Percentiles rank a stretch among this genome's conserved stretches.
These are phyloP conservation scores for Cryptosporidium xiaoi DNA, from an alignment of 169 alveolate genomes.

Conservation along the genomic window DNA sequence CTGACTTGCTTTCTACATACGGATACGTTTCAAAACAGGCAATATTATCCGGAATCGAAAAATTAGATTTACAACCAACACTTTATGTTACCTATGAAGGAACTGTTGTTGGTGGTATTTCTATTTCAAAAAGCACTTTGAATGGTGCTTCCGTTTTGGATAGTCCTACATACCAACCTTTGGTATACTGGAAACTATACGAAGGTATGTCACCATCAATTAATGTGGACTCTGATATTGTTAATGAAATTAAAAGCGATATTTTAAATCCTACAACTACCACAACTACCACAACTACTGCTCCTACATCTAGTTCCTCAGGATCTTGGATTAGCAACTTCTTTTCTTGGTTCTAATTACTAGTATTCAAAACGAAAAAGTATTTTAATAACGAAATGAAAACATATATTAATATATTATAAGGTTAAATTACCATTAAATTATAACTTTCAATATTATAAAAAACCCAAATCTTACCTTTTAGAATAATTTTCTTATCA, in stretches of 20 bases:
- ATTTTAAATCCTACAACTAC: slow-evolving; percentile 25
- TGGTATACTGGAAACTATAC: slow-evolving; percentile 25
- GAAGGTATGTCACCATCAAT: slow-evolving; percentile 41
- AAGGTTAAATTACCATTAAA: too few relatives aligned
- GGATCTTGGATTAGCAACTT: slow-evolving; percentile 26
- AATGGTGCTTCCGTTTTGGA: slow-evolving; percentile 39
- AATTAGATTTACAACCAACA: slow-evolving; percentile 8
- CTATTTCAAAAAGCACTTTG: background rate
- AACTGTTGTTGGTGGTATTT: slow-evolving; percentile 1
- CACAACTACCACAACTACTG: slow-evolving; percentile 23
- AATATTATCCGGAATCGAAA: slow-evolving; percentile 20
- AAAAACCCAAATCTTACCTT: too few relatives aligned
- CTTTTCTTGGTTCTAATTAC: slow-evolving; percentile 46
- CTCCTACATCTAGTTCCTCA: slow-evolving; percentile 8
- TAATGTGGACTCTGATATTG: background rate
- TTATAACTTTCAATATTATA: too few relatives aligned
- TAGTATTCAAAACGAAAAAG: background rate
- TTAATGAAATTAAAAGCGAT: background rate
- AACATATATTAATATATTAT: background rate
- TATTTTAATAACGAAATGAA: background rate
- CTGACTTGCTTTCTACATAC: slow-evolving; percentile 20
- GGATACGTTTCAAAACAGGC: slow-evolving; percentile 26
- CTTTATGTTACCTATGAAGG: slow-evolving; percentile 46
- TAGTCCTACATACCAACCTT: slow-evolving; percentile 65
- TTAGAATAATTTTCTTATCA: too few relatives aligned